Base-by-base conservation (phyloP, 495 filamentous ascomycete genomes). In the Penicillium robsamsonii region DNA sequence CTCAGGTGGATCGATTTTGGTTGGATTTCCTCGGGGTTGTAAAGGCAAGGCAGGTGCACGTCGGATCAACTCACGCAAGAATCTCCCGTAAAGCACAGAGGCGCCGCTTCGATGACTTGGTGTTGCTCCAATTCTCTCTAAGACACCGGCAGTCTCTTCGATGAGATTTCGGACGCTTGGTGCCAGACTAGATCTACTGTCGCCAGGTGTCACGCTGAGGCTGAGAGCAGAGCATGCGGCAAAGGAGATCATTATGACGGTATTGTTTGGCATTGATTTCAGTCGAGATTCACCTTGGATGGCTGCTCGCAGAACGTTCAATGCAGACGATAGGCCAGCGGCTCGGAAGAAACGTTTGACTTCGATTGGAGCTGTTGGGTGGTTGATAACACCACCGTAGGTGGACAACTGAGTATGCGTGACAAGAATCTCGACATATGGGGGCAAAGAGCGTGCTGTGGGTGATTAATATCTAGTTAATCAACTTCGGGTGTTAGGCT, bases 201-300 rank as follows among this genome's bases (percentile, higher is more conserved):
- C 79, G 6, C 78, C 71, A 11, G 81, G 78, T 49, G 84, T 79
- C 1, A 81, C 75, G 58, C 83, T 84, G 8, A 89, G 79, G 33
- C 81, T 81, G 20, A 90, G 74, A 1, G 86, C 85, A 45, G 87
- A 86, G 60, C 86, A 88, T 17, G 87, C 87, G 1, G 86, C 86
- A 52, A 87, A 90, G 5, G 86, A 87, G 22, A 89, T 88, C 87
- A 88, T 89, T 59, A 88, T 89, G 38, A 85, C 83, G 0, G 87
- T 85, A 56, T 90, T 89, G 71, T 89, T 90, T 4, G 87, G 87
- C 86, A 90, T 88, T 10, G 86, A 88, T 37, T 85, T 83, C 4
- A 90, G 77, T 56, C 84, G 79, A 2, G 75, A 73, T 66, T 90
- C 87, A 5, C 87, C 86, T 68, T 88, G 86, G 13, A 88, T 87